Evolutionary conservation across 192 early-diverging fungal genomes (phyloP), one percentile per base, ranked within the genome.

Genomic region (Lobulomyces angularis): DNA sequence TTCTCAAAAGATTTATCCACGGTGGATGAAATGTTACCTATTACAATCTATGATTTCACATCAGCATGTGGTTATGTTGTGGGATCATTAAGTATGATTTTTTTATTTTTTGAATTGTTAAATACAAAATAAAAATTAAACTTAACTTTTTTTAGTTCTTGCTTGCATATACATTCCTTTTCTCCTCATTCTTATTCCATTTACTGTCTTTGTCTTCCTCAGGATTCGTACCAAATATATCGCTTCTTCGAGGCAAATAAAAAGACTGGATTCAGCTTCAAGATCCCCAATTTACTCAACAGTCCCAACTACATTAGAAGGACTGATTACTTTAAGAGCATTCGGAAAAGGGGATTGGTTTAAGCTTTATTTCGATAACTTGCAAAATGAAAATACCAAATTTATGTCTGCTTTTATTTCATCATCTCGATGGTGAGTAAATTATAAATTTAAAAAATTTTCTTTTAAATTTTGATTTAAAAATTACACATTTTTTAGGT

Each of bases 251-350:
- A 64, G 80, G 2, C 76, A 80, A 35, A 58, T 84, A 44, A 84
- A 84, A 51, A 70, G 79, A 16, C 60, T 80, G 42, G 82, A 84
- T 48, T 59, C 69, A 23, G 54, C 64, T 11, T 78, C 82, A 11
- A 72, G 80, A 8, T 72, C 73, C 0, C 68, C 77, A 3, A 55
- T 90, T 6, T 62, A 78, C 60, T 35, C 69, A 53, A 48, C 45
- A 60, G 22, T 84, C 64, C 58, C 62, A 5, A 64, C 79, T 21
- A 67, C 82, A 0, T 45, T 84, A 23, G 84, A 79, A 14, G 85
- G 84, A 0, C 51, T 78, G 21, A 62, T 69, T 0, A 71, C 70
- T 27, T 75, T 90, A 31, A 74, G 85, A 29, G 63, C 83, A 0
- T 84, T 74, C 46, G 54, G 59, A 21, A 68, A 53, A 1, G 68